These are phyloP conservation scores for Elsinoe perseae DNA, from an alignment of 2,329 filamentous ascomycete genomes.

Conservation along the genomic window DNA sequence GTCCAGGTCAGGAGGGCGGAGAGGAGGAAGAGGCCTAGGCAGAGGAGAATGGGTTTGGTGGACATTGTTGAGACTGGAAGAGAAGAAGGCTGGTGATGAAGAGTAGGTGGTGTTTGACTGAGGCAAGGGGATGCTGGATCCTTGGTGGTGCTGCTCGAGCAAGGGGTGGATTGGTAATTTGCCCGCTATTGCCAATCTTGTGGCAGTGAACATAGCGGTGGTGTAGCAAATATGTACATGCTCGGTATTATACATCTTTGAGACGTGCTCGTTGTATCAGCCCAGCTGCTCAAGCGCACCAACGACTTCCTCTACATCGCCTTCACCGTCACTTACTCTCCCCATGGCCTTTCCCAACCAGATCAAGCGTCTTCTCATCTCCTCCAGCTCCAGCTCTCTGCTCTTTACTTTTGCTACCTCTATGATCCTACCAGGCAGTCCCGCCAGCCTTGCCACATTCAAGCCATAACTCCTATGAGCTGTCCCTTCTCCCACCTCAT, in stretches of 20 bases:
- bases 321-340: slow-evolving; percentile 21
- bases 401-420: slow-evolving; percentile 76
- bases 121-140: background rate
- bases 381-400: slow-evolving; percentile 66
- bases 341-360: slow-evolving; percentile 26
- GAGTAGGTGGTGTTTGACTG: background rate
- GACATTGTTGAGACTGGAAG: background rate
- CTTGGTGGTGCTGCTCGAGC: background rate
- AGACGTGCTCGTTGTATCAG: background rate
- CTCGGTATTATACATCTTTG: background rate
- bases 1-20: slow-evolving; percentile 30
- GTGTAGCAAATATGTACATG: background rate
- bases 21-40: slow-evolving; percentile 29
- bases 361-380: slow-evolving; percentile 55
- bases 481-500: slow-evolving; percentile 83
- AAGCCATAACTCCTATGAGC: slow-evolving; percentile 90
- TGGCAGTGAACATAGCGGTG: background rate
- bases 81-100: background rate
- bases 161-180: background rate
- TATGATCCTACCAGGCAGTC: slow-evolving; percentile 67
- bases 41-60: slow-evolving; percentile 27
- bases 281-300: slow-evolving; percentile 37
- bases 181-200: background rate
- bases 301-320: slow-evolving; percentile 34
- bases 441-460: slow-evolving; percentile 82